Evolutionary conservation across 2,329 filamentous ascomycete genomes (phyloP).

Genomic region (Diplodia seriata): DNA sequence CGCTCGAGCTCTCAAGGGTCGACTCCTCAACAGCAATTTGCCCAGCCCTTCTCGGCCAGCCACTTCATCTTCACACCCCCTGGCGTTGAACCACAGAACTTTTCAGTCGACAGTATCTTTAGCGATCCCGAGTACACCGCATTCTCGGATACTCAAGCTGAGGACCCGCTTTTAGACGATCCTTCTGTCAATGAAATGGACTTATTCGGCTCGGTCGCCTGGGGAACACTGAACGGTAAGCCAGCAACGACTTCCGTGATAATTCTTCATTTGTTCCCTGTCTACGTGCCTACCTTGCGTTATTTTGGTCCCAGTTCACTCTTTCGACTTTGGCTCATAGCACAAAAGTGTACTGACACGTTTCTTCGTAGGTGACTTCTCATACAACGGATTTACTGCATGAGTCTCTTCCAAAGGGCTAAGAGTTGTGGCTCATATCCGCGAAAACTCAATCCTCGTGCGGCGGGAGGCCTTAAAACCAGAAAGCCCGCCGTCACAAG

Average conservation of each 20-base stretch:
- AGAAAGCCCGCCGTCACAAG: not conserved
- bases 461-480: too few species aligned
- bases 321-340: not conserved
- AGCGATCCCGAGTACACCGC: not conserved
- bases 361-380: not conserved
- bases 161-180: conserved; percentile 21
- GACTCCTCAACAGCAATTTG: conserved; percentile 4
- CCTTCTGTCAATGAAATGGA: conserved; percentile 27
- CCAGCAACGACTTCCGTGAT: too few species aligned
- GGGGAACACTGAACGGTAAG: conserved; percentile 29
- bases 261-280: not conserved
- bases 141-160: not conserved
- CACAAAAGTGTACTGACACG: not conserved
- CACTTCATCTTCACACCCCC: conserved; percentile 29
- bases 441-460: not conserved
- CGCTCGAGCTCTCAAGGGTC: conserved; percentile 9
- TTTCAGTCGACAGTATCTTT: not conserved
- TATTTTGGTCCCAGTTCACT: not conserved
- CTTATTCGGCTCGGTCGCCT: conserved; percentile 27
- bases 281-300: not conserved
- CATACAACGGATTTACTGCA: conserved; percentile 13
- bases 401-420: not conserved
- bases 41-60: conserved; percentile 15
- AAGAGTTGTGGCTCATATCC: not conserved
- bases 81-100: not conserved